These are phyloP conservation scores for Tylopilus orsonianus DNA, from an alignment of 1,284 basidiomycete genomes.

Conservation along the genomic window DNA sequence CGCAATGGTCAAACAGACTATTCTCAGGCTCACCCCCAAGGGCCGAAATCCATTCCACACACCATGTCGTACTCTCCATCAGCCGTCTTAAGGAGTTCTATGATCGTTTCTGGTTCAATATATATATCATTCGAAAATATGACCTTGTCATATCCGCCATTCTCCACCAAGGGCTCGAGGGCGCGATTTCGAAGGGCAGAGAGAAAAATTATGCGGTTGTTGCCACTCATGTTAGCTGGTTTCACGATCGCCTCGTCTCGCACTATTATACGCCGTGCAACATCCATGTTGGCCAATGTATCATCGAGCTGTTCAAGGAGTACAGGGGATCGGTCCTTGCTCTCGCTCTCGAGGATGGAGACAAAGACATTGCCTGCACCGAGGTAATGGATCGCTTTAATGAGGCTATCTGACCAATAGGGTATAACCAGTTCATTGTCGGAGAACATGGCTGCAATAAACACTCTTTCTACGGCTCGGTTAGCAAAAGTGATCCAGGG, in stretches of 20 bases:
- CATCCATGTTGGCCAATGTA: slow-evolving; percentile 15
- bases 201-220: slow-evolving; percentile 43
- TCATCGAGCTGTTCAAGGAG: slow-evolving; percentile 15
- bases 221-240: slow-evolving; percentile 6
- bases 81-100: slow-evolving; percentile 48
- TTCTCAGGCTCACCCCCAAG: slow-evolving; percentile 33
- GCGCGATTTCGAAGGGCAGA: slow-evolving; percentile 46
- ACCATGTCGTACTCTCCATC: slow-evolving; percentile 53
- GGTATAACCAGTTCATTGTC: slow-evolving; percentile 41
- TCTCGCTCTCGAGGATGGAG: slow-evolving; percentile 57
- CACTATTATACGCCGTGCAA: slow-evolving; percentile 17
- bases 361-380: slow-evolving; percentile 54
- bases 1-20: too few relatives aligned
- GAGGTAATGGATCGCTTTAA: slow-evolving; percentile 41
- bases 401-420: slow-evolving; percentile 41
- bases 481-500: not conserved
- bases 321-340: slow-evolving; percentile 36
- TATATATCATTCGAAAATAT: slow-evolving; percentile 54
- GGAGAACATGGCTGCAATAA: slow-evolving; percentile 41
- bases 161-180: slow-evolving; percentile 42
- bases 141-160: slow-evolving; percentile 42
- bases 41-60: slow-evolving; percentile 52
- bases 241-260: slow-evolving; percentile 11
- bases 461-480: slow-evolving; percentile 17
- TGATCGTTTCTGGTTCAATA: slow-evolving; percentile 44